Evolutionary conservation across 768 basidiomycete genomes (phyloP).

Genomic region (Rhizopogon vesiculosus): DNA sequence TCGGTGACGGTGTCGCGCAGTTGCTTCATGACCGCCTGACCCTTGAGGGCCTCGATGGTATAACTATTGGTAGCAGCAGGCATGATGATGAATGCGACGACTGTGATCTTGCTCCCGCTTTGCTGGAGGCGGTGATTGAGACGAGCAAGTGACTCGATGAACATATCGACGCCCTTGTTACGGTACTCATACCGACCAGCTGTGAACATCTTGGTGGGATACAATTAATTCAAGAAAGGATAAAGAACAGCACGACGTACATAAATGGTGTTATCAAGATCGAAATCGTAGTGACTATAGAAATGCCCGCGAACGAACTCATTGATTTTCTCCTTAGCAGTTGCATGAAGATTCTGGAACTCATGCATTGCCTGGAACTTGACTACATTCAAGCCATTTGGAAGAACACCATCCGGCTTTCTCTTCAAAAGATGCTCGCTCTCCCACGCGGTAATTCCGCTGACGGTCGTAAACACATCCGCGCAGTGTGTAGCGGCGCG

Average conservation of each 20-base stretch:
- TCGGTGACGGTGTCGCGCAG: constrained; percentile 93
- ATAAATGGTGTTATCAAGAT: constrained; percentile 88
- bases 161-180: constrained; percentile 99
- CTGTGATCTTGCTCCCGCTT: constrained; percentile 67
- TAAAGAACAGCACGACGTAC: constrained; percentile 33
- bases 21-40: constrained; percentile 96
- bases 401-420: constrained; percentile 95
- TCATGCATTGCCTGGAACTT: constrained; percentile 99
- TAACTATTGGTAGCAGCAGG: constrained; percentile 95
- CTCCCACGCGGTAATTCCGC: constrained; percentile 98
- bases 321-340: constrained; percentile 95
- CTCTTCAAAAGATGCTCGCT: constrained; percentile 94
- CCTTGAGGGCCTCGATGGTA: constrained; percentile 95
- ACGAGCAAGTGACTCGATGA: constrained; percentile 93
- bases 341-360: constrained; percentile 93
- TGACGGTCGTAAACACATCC: constrained; percentile 97
- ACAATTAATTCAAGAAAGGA: constrained; percentile 6
- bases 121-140: constrained; percentile 63
- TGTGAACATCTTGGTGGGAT: constrained; percentile 76
- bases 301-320: constrained; percentile 98
- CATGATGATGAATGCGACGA: constrained; percentile 99
- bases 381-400: constrained; percentile 96
- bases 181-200: constrained; percentile 99
- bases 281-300: constrained; percentile 96
- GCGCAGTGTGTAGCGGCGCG: constrained; percentile 91